Percentiles rank a stretch among this genome's conserved stretches.
Conservation (phyloP, 1,284 basidiomycete genomes). For the Fomitopsis pinicola region DNA sequence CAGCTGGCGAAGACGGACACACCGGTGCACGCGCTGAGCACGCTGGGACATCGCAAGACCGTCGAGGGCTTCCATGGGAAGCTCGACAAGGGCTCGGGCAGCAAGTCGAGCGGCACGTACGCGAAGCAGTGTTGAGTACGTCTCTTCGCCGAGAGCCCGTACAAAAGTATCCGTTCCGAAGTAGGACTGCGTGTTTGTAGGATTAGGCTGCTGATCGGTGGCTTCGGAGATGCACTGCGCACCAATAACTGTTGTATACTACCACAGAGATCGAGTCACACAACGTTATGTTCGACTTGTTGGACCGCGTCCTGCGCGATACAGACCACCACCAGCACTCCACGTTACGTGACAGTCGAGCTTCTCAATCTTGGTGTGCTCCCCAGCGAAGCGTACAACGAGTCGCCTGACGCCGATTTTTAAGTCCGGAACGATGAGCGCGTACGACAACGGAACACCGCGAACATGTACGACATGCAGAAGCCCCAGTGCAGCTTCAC, state of each 20-base stretch:
- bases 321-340: too few relatives aligned
- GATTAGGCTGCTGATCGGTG: neutral
- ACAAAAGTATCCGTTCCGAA: neutral
- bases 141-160: neutral
- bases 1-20: conserved; percentile 41
- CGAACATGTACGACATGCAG: too few relatives aligned
- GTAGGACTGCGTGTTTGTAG: neutral
- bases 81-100: conserved; percentile 41
- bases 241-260: neutral
- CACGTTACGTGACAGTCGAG: too few relatives aligned
- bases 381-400: too few relatives aligned
- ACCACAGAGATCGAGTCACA: neutral
- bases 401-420: too few relatives aligned
- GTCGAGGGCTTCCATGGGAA: conserved; percentile 34
- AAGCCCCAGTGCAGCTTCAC: neutral
- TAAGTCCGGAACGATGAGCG: too few relatives aligned
- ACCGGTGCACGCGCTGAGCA: conserved; percentile 47
- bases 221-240: neutral
- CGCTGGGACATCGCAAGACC: conserved; percentile 31
- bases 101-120: conserved; percentile 54
- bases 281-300: too few relatives aligned
- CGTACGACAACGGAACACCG: too few relatives aligned
- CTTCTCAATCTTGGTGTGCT: too few relatives aligned
- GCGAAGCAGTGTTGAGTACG: conserved; percentile 54
- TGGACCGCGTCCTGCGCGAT: too few relatives aligned